phyloP scores from a whole-genome alignment of 495 filamentous ascomycete genomes.

The Lineolata rhizophorae region DNA sequence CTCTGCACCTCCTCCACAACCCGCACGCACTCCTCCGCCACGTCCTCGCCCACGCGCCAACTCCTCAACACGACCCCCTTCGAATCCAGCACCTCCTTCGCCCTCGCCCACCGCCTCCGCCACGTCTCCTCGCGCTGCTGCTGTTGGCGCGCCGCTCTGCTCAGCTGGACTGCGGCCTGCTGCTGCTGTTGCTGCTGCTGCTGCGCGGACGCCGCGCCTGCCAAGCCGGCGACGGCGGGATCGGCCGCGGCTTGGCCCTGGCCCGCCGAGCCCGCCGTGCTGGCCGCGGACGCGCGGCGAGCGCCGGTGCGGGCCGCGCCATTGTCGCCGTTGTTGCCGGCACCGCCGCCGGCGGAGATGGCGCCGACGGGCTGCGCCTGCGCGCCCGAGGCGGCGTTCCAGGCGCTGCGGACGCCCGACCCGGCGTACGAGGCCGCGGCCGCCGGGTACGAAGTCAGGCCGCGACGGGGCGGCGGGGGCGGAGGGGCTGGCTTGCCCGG shows the following conservation, averaged over 20 bases:
- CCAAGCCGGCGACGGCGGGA: constrained; percentile 3
- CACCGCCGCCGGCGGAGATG: no score
- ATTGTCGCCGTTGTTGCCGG: no score
- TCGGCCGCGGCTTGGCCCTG: not conserved
- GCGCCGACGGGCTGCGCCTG: constrained; percentile 8
- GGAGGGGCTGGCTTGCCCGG: constrained; percentile 12
- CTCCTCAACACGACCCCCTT: constrained; percentile 55
- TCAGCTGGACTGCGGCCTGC: no score
- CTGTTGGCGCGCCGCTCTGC: no score
- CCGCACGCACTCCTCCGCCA: constrained; percentile 29
- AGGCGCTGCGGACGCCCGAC: constrained; percentile 11
- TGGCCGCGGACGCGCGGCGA: not conserved
- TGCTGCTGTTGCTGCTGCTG: no score
- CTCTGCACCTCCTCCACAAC: constrained; percentile 7
- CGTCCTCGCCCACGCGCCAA: constrained; percentile 75
- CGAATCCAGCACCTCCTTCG: constrained; percentile 42
- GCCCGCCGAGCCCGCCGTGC: not conserved
- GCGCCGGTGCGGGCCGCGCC: constrained; percentile 3
- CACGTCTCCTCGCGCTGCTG: constrained; percentile 72
- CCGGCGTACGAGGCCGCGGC: constrained; percentile 22
- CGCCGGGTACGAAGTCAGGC: constrained; percentile 20
- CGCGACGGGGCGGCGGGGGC: constrained; percentile 18
- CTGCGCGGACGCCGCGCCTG: constrained; percentile 5
- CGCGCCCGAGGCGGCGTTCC: constrained; percentile 8
- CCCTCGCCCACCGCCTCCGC: constrained; percentile 54